A percentile compares a stretch with the other conserved stretches of the same genome.
These are phyloP conservation scores for Colletotrichum cordylinicola DNA, from an alignment of 2,329 filamentous ascomycete genomes.

Conservation along the genomic window DNA sequence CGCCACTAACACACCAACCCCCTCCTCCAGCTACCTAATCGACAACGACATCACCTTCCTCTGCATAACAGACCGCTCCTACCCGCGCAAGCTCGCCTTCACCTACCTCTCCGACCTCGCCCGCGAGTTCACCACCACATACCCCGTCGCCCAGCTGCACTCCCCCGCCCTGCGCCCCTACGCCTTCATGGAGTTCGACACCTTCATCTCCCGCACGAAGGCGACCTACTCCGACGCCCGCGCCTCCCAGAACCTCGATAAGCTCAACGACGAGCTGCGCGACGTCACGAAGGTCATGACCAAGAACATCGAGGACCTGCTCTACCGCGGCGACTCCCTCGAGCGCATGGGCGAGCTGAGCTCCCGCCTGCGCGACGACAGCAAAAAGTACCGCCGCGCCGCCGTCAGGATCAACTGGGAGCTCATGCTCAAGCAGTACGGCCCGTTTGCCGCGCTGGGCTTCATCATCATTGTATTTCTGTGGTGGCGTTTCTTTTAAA, in stretches of 20 bases:
- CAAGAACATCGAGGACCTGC: conserved; percentile 97
- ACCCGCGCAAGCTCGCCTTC: conserved; percentile 97
- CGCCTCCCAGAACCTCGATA: conserved; percentile 90
- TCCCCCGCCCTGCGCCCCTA: conserved; percentile 83
- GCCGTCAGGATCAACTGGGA: conserved; percentile 99
- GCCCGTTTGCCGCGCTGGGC: conserved; percentile 82
- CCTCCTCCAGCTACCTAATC: conserved; percentile 75
- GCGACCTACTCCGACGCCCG: conserved; percentile 93
- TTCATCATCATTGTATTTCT: conserved; percentile 86
- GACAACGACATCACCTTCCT: conserved; percentile 85
- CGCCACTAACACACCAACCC: neutral
- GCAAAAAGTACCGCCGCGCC: conserved; percentile 90
- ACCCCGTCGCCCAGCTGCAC: conserved; percentile 76
- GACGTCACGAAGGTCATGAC: conserved; percentile 99
- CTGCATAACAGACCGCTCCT: conserved; percentile 90
- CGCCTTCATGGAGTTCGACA: conserved; percentile 97
- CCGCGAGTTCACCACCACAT: conserved; percentile 88
- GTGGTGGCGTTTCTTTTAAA: conserved; percentile 90
- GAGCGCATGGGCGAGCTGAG: conserved; percentile 98
- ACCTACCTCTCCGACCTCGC: conserved; percentile 95
- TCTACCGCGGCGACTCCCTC: conserved; percentile 92
- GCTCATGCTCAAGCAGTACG: conserved; percentile 94
- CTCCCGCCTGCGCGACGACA: conserved; percentile 85
- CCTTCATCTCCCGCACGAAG: conserved; percentile 91
- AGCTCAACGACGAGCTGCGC: conserved; percentile 94